A percentile compares a stretch with the other conserved stretches of the same genome.
Conservation (phyloP, 2,329 filamentous ascomycete species). For the Pseudocercospora crystallina region DNA sequence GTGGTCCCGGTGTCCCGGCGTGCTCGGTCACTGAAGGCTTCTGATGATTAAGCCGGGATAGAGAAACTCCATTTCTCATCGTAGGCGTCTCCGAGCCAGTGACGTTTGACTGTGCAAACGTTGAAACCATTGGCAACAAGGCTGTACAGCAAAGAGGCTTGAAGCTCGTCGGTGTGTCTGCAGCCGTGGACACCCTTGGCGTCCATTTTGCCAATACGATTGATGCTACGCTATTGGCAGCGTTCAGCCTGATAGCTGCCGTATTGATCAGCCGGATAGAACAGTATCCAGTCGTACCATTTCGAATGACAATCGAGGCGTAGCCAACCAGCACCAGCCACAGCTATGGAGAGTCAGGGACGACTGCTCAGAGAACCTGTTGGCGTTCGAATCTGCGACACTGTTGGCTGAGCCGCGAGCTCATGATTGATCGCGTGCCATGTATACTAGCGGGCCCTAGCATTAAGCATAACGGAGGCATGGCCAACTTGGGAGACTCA, state of each 20-base stretch:
- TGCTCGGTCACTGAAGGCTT: slow-evolving; percentile 1
- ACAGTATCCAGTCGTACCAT: slow-evolving; percentile 1
- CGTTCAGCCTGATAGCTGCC: not conserved
- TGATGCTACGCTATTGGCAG: not conserved
- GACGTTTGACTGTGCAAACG: not conserved
- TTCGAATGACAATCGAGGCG: not conserved
- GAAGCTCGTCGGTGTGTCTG: not conserved
- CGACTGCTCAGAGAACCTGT: not conserved
- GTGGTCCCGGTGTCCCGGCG: slow-evolving; percentile 3
- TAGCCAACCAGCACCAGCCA: slow-evolving; percentile 7
- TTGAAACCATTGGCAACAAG: not conserved
- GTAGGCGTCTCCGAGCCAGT: slow-evolving; percentile 2
- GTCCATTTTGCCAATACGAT: not conserved
- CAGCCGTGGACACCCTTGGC: not conserved
- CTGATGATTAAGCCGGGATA: slow-evolving; percentile 5
- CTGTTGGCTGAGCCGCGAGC: not conserved
- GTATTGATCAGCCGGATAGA: not conserved
- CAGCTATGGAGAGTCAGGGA: not conserved
- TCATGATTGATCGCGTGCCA: slow-evolving; percentile 13
- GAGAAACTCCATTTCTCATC: not conserved
- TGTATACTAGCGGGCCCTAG: slow-evolving; percentile 10
- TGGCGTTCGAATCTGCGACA: slow-evolving; percentile 5
- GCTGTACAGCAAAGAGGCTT: not conserved
- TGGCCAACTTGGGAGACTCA: not conserved
- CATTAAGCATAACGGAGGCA: slow-evolving; percentile 19